Conservation (phyloP, 2,329 filamentous ascomycete genomes). For the Xylaria hypoxylon region DNA sequence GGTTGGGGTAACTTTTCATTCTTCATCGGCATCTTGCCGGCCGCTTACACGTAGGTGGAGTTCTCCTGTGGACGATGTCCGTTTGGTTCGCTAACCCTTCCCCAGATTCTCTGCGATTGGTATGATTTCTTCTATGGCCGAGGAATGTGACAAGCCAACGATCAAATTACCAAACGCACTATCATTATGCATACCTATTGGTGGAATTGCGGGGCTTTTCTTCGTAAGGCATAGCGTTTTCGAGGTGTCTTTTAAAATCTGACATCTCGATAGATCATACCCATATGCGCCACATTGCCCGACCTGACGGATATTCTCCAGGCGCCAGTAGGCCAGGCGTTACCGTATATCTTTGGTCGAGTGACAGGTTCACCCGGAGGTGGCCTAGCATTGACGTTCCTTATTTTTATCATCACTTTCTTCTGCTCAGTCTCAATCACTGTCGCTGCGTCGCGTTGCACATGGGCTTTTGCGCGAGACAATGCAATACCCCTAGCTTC, state of each 20-base stretch:
- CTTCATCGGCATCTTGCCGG: conserved; percentile 71
- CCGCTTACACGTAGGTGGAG: conserved; percentile 60
- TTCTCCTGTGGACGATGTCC: neutral
- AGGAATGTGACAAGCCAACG: conserved; percentile 66
- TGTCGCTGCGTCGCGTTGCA: conserved; percentile 74
- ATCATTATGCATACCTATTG: conserved; percentile 63
- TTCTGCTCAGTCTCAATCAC: conserved; percentile 74
- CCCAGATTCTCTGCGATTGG: conserved; percentile 67
- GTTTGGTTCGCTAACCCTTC: conserved; percentile 24
- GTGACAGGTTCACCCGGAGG: conserved; percentile 64
- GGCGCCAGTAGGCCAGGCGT: conserved; percentile 64
- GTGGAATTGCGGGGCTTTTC: conserved; percentile 65
- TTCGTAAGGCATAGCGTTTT: conserved; percentile 53
- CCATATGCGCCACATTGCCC: conserved; percentile 61
- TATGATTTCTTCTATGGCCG: conserved; percentile 72
- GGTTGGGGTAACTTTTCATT: conserved; percentile 71
- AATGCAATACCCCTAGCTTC: conserved; percentile 64
- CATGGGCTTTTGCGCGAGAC: conserved; percentile 73
- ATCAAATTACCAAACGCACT: conserved; percentile 65
- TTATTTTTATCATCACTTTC: conserved; percentile 67
- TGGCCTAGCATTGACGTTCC: conserved; percentile 63
- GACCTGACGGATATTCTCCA: conserved; percentile 57
- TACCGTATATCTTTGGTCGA: conserved; percentile 64
- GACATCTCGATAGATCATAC: conserved; percentile 55
- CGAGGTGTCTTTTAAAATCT: conserved; percentile 2